phyloP scores from a whole-genome alignment of 768 basidiomycete species.

The Phanerochaete sordida region DNA sequence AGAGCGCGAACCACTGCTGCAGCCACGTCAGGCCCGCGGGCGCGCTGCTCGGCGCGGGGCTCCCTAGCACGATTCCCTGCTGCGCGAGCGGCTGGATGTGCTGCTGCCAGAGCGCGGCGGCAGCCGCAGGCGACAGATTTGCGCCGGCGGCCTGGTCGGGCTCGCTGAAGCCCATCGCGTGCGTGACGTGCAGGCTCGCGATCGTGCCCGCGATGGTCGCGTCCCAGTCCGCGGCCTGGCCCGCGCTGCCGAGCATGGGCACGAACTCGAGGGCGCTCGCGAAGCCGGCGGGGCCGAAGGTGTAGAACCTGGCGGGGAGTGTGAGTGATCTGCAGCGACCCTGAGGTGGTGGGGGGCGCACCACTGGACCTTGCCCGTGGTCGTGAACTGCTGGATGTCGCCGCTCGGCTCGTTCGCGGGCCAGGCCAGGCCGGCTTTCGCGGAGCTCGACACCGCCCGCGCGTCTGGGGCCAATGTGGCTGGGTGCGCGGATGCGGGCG shows the following conservation, averaged over 20 bases:
- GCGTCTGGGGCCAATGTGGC: background rate
- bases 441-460: conserved; percentile 23
- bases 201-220: conserved; percentile 40
- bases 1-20: conserved; percentile 46
- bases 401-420: conserved; percentile 38
- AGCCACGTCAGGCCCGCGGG: conserved; percentile 54
- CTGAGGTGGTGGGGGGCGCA: too few species aligned
- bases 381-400: conserved; percentile 40
- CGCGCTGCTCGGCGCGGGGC: conserved; percentile 50
- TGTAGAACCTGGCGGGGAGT: conserved; percentile 42
- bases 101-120: conserved; percentile 46
- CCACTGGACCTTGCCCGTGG: conserved; percentile 47
- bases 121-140: conserved; percentile 46
- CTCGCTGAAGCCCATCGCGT: conserved; percentile 55
- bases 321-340: too few species aligned
- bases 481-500: background rate
- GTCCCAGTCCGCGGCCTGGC: conserved; percentile 35
- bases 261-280: conserved; percentile 47
- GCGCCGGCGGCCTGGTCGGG: conserved; percentile 43
- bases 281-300: conserved; percentile 38
- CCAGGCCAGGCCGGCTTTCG: conserved; percentile 52
- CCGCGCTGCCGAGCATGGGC: conserved; percentile 52
- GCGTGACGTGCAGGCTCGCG: conserved; percentile 31
- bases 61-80: conserved; percentile 45
- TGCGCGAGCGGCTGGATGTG: conserved; percentile 48